phyloP scores from a whole-genome alignment of 2,329 filamentous ascomycete species.

The Scytalidium sp. region DNA sequence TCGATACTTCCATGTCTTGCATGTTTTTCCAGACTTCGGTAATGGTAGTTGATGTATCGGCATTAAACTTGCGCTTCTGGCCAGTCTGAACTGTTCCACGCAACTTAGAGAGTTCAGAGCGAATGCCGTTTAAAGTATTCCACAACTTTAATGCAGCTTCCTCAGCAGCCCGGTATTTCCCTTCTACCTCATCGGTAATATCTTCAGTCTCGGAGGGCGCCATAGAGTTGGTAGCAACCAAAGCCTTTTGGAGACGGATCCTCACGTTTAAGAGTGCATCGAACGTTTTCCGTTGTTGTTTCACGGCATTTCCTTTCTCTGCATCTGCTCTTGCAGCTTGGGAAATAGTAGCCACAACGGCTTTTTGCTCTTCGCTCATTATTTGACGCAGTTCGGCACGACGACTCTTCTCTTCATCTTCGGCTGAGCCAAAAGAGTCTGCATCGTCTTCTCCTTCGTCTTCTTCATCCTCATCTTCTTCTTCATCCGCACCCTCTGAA shows the following conservation, averaged over 20 bases:
- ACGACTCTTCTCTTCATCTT: slow-evolving; percentile 24
- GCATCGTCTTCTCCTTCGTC: slow-evolving; percentile 33
- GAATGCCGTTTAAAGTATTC: slow-evolving; percentile 72
- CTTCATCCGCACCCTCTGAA: slow-evolving; percentile 29
- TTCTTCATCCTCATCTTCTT: slow-evolving; percentile 25
- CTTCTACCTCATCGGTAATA: slow-evolving; percentile 30
- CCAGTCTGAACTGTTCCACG: slow-evolving; percentile 41
- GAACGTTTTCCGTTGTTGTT: slow-evolving; percentile 79
- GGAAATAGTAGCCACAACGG: slow-evolving; percentile 56
- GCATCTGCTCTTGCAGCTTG: slow-evolving; percentile 72
- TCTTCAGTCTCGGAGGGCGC: slow-evolving; percentile 41
- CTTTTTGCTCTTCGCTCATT: slow-evolving; percentile 66
- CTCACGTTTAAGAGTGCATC: slow-evolving; percentile 86
- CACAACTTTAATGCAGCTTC: slow-evolving; percentile 81
- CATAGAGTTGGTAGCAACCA: slow-evolving; percentile 79
- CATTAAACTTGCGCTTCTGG: slow-evolving; percentile 58
- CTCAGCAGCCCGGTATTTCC: slow-evolving; percentile 74
- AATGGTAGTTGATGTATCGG: slow-evolving; percentile 54
- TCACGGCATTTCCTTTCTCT: slow-evolving; percentile 82
- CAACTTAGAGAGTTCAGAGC: slow-evolving; percentile 54
- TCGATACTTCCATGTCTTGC: slow-evolving; percentile 59
- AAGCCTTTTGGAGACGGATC: slow-evolving; percentile 88
- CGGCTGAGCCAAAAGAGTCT: slow-evolving; percentile 20
- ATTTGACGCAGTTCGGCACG: slow-evolving; percentile 63
- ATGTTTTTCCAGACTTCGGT: slow-evolving; percentile 72